Evolutionary conservation across 306 rosid genomes (phyloP).

Genomic region (Gastrolobium bilobum): DNA sequence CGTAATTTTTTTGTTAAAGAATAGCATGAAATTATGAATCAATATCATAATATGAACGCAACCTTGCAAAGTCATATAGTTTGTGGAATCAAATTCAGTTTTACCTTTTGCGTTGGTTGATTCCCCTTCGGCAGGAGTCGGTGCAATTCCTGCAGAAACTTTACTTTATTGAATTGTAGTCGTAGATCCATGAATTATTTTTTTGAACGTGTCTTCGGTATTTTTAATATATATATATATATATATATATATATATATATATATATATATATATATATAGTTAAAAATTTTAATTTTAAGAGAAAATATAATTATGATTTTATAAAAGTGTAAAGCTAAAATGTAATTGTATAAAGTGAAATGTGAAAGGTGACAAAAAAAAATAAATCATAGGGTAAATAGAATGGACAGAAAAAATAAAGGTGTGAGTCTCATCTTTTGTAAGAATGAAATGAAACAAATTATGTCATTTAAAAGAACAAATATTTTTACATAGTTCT

Average conservation of each 20-base stretch:
- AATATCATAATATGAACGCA: neutral
- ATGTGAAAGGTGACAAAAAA: too few relatives aligned
- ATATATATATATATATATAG: too few relatives aligned
- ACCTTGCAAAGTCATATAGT: neutral
- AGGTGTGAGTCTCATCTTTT: too few relatives aligned
- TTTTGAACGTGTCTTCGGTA: neutral
- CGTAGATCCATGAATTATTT: neutral
- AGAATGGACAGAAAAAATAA: too few relatives aligned
- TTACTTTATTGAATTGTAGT: neutral
- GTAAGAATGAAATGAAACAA: too few relatives aligned
- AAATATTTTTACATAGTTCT: neutral
- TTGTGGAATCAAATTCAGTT: conserved; percentile 3
- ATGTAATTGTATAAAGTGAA: neutral
- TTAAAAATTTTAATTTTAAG: too few relatives aligned
- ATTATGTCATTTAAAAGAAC: too few relatives aligned
- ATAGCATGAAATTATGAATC: neutral
- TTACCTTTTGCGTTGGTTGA: neutral
- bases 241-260: too few relatives aligned
- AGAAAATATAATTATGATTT: neutral
- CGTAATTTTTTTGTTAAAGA: neutral
- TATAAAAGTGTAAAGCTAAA: neutral
- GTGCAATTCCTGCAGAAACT: neutral
- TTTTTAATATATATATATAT: too few relatives aligned
- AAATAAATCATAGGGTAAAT: too few relatives aligned
- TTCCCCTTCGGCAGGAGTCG: neutral